Conservation (phyloP, 2,329 filamentous ascomycete species). For the Claviceps spartinae region DNA sequence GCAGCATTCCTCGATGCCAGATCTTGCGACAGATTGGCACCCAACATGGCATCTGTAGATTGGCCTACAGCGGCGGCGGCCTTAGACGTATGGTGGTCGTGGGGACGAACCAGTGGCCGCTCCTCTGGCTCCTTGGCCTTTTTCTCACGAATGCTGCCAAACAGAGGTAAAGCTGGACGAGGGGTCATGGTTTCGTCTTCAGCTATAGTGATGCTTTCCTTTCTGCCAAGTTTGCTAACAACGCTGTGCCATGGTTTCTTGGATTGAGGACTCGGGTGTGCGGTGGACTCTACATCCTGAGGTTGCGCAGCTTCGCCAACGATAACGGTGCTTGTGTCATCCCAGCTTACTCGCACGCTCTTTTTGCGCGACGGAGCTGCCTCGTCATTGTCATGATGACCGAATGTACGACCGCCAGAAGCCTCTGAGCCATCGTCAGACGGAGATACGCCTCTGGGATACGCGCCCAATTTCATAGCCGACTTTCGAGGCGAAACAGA, state of each 20-base stretch:
- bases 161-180: constrained; percentile 58
- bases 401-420: constrained; percentile 17
- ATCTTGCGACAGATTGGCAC: constrained; percentile 40
- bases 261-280: constrained; percentile 23
- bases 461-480: constrained; percentile 51
- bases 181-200: constrained; percentile 61
- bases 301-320: constrained; percentile 33
- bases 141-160: constrained; percentile 59
- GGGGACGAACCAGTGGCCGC: constrained; percentile 42
- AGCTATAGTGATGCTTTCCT: constrained; percentile 32
- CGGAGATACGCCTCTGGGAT: constrained; percentile 38
- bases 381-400: constrained; percentile 23
- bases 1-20: constrained; percentile 37
- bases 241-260: constrained; percentile 38
- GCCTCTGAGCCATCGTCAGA: constrained; percentile 34
- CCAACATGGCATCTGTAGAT: constrained; percentile 48
- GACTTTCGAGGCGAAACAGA: constrained; percentile 68
- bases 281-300: constrained; percentile 25
- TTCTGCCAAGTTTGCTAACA: constrained; percentile 34
- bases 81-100: constrained; percentile 22
- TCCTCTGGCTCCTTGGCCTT: constrained; percentile 41
- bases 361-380: constrained; percentile 39
- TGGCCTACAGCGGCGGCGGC: constrained; percentile 21
- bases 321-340: constrained; percentile 46
- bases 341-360: constrained; percentile 63